Evolutionary conservation across 345 rosid genomes (phyloP).

Genomic region (Bretschneidera sinensis): DNA sequence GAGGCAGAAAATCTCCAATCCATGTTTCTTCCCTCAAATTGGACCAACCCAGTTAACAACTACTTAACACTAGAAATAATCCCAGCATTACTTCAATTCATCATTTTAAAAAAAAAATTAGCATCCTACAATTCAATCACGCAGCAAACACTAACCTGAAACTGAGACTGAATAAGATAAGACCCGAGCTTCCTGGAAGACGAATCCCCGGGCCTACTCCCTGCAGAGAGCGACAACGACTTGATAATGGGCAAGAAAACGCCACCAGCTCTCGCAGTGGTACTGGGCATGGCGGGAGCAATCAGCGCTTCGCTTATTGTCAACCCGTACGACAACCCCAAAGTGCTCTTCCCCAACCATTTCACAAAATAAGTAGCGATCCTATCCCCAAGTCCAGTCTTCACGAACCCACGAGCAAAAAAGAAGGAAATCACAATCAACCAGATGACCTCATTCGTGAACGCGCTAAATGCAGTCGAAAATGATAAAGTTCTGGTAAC

Average conservation of each 20-base stretch:
- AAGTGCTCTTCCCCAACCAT: conserved; percentile 86
- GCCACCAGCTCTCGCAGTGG: conserved; percentile 95
- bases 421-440: conserved; percentile 95
- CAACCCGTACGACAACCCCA: conserved; percentile 89
- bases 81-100: background rate
- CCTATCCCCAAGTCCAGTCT: conserved; percentile 89
- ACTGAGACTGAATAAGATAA: conserved; percentile 72
- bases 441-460: conserved; percentile 93
- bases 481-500: conserved; percentile 76
- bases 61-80: too few relatives aligned
- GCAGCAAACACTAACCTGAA: conserved; percentile 49
- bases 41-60: too few relatives aligned
- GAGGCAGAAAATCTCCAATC: too few relatives aligned
- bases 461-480: conserved; percentile 76
- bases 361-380: conserved; percentile 94
- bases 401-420: conserved; percentile 95
- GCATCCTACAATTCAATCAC: background rate
- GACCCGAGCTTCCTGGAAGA: conserved; percentile 77
- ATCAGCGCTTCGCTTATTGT: conserved; percentile 84
- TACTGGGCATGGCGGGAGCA: conserved; percentile 96
- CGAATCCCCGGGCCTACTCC: conserved; percentile 72
- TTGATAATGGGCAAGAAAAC: conserved; percentile 90
- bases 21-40: too few relatives aligned
- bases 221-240: conserved; percentile 72
- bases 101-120: background rate